Conservation (phyloP, 345 rosid species). For the Turnera subulata region DNA sequence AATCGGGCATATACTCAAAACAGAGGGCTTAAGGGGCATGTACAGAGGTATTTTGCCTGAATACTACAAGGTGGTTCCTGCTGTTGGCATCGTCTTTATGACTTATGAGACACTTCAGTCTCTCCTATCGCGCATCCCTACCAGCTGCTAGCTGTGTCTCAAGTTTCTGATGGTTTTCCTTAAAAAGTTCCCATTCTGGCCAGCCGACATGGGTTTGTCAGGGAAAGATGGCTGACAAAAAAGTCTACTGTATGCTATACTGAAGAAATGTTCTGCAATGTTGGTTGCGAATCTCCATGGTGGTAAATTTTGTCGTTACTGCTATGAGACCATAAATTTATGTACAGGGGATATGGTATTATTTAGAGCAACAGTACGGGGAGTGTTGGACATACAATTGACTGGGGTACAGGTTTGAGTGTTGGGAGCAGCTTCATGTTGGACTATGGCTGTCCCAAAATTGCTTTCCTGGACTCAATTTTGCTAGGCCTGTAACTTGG, state of each 20-base stretch:
- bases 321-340: slow-evolving; percentile 20
- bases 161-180: neutral
- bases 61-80: slow-evolving; percentile 90
- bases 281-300: slow-evolving; percentile 19
- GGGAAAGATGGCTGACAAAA: neutral
- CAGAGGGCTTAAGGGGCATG: slow-evolving; percentile 70
- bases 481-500: neutral
- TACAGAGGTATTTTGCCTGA: slow-evolving; percentile 92
- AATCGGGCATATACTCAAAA: slow-evolving; percentile 50
- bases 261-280: too few species aligned
- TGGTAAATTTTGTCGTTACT: slow-evolving; percentile 51
- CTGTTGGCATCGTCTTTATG: slow-evolving; percentile 95
- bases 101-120: slow-evolving; percentile 80
- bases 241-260: slow-evolving; percentile 1
- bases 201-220: neutral
- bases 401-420: neutral
- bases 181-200: neutral
- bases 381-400: neutral
- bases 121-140: slow-evolving; percentile 20
- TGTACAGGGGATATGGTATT: slow-evolving; percentile 29
- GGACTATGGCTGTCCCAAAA: neutral
- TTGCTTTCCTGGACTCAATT: neutral
- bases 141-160: slow-evolving; percentile 1
- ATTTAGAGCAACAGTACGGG: neutral
- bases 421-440: neutral